phyloP scores from a whole-genome alignment of 805 yeast species.

The Myxozyma sirexii region DNA sequence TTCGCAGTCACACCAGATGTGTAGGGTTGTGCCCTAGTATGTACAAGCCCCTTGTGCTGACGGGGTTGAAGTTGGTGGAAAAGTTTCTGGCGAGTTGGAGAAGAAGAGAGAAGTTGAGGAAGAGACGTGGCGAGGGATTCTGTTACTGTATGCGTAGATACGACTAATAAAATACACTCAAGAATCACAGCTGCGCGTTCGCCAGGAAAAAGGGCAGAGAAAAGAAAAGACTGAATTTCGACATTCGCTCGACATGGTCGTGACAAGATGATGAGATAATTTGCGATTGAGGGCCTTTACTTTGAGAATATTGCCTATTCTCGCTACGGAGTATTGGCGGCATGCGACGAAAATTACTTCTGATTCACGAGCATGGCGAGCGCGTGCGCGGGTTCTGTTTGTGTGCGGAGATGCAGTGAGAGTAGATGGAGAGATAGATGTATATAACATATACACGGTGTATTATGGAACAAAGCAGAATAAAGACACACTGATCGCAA shows the following conservation, averaged over 20 bases:
- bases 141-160: too few species aligned
- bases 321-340: slow-evolving; percentile 45
- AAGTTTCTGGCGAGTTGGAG: too few species aligned
- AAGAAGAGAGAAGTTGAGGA: too few species aligned
- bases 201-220: too few species aligned
- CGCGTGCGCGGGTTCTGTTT: too few species aligned
- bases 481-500: too few species aligned
- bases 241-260: neutral
- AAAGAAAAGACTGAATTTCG: neutral
- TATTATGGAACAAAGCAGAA: too few species aligned
- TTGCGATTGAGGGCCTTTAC: slow-evolving; percentile 53
- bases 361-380: slow-evolving; percentile 12
- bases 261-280: slow-evolving; percentile 54
- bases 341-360: slow-evolving; percentile 44
- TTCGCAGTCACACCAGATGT: slow-evolving; percentile 12
- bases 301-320: slow-evolving; percentile 54
- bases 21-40: slow-evolving; percentile 13
- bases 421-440: neutral
- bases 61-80: too few species aligned
- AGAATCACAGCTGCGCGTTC: neutral
- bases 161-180: neutral
- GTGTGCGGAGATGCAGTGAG: neutral
- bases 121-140: too few species aligned
- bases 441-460: too few species aligned
- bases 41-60: neutral